Evolutionary conservation across 495 filamentous ascomycete species (phyloP).

Genomic region (Melanomma pulvis-pyrius): DNA sequence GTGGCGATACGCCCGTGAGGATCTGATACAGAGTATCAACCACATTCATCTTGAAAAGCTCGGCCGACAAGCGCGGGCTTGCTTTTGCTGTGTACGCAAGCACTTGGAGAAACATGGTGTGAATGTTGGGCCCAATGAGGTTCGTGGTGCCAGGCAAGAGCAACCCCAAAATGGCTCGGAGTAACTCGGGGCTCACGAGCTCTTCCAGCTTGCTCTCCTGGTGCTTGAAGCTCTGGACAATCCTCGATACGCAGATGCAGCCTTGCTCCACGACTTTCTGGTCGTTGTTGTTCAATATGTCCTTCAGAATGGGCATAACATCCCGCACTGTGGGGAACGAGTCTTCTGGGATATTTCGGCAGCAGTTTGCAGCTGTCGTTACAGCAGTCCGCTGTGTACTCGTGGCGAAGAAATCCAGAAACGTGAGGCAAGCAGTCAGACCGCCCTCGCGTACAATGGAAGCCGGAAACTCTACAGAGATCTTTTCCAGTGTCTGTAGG

Average conservation of each 20-base stretch:
- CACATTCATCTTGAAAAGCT: conserved; percentile 93
- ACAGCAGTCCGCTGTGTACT: conserved; percentile 96
- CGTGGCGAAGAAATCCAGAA: conserved; percentile 96
- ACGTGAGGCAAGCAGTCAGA: conserved; percentile 87
- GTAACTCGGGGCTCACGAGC: conserved; percentile 81
- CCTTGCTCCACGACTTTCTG: conserved; percentile 97
- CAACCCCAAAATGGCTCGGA: conserved; percentile 85
- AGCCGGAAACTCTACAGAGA: conserved; percentile 93
- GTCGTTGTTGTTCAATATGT: conserved; percentile 87
- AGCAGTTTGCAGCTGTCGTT: conserved; percentile 96
- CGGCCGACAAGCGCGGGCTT: conserved; percentile 83
- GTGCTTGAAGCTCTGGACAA: conserved; percentile 94
- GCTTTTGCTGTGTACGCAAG: conserved; percentile 84
- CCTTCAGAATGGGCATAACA: conserved; percentile 92
- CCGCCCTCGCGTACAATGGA: conserved; percentile 97
- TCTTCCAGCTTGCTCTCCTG: conserved; percentile 86
- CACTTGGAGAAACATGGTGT: conserved; percentile 93
- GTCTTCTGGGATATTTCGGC: conserved; percentile 91
- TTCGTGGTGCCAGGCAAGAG: conserved; percentile 94
- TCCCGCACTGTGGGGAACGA: conserved; percentile 85
- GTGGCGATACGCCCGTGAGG: conserved; percentile 91
- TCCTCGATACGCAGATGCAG: conserved; percentile 92
- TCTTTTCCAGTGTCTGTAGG: conserved; percentile 86
- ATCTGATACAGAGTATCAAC: conserved; percentile 99
- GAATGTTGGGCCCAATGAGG: conserved; percentile 90